These are phyloP conservation scores for Silene latifolia DNA, from an alignment of 148 eudicot species.

Conservation along the genomic window DNA sequence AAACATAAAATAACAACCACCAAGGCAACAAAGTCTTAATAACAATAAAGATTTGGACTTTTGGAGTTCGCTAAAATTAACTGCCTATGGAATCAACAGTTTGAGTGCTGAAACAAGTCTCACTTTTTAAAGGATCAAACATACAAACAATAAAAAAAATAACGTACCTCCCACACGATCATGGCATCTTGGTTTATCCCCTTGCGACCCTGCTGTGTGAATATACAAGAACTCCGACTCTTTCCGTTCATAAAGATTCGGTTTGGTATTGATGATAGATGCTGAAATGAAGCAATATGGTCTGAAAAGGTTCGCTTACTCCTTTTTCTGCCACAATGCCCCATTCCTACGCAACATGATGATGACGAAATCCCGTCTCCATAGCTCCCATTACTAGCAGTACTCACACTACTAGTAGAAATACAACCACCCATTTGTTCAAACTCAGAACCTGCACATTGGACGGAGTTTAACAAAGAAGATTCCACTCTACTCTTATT, in stretches of 20 bases:
- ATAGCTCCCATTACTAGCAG: conserved; percentile 59
- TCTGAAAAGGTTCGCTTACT: conserved; percentile 70
- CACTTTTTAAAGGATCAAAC: neutral
- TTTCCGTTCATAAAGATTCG: conserved; percentile 74
- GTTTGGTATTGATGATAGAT: conserved; percentile 73
- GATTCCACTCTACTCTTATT: conserved; percentile 14
- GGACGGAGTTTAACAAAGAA: conserved; percentile 21
- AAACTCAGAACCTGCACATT: conserved; percentile 42
- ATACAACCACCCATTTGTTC: conserved; percentile 87
- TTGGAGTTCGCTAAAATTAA: too few relatives aligned
- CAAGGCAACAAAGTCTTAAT: neutral
- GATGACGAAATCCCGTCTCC: conserved; percentile 55
- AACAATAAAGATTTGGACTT: too few relatives aligned
- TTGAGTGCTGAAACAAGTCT: too few relatives aligned
- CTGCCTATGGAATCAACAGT: neutral
- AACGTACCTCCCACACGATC: conserved; percentile 98
- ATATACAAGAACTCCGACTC: conserved; percentile 82
- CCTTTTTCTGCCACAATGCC: conserved; percentile 54
- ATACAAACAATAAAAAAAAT: neutral
- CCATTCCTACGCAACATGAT: conserved; percentile 44
- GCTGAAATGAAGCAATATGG: conserved; percentile 55
- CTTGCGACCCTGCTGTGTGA: conserved; percentile 97
- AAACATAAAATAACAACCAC: neutral
- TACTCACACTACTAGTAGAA: conserved; percentile 47
- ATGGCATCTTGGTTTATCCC: conserved; percentile 99